Percentiles rank a stretch among this genome's conserved stretches.
Conservation (phyloP, 2,329 filamentous ascomycete species). For the Penicillium corylophilum region DNA sequence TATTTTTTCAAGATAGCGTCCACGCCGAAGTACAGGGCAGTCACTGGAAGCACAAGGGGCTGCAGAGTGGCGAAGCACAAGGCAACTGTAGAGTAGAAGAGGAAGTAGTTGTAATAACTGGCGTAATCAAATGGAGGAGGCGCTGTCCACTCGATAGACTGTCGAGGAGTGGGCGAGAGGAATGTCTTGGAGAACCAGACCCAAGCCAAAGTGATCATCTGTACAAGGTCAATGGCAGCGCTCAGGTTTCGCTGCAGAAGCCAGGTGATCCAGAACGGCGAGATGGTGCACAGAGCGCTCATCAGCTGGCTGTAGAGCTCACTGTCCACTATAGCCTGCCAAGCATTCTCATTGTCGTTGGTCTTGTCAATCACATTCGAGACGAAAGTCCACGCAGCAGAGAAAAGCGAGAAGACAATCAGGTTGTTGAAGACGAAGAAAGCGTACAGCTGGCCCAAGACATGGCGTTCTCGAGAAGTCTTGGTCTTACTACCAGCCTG, state of each 20-base stretch:
- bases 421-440: slow-evolving; percentile 99
- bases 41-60: slow-evolving; percentile 80
- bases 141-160: slow-evolving; percentile 88
- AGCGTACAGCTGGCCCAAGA: slow-evolving; percentile 83
- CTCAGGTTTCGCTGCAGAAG: slow-evolving; percentile 89
- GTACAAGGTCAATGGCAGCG: slow-evolving; percentile 88
- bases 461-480: slow-evolving; percentile 86
- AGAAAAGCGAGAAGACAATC: slow-evolving; percentile 89
- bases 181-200: slow-evolving; percentile 84
- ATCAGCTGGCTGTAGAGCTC: slow-evolving; percentile 66
- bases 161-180: slow-evolving; percentile 80
- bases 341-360: slow-evolving; percentile 58
- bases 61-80: slow-evolving; percentile 83
- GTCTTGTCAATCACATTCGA: slow-evolving; percentile 62
- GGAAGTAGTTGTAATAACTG: slow-evolving; percentile 96
- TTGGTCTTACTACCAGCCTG: slow-evolving; percentile 87
- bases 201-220: slow-evolving; percentile 79
- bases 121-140: slow-evolving; percentile 93
- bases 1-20: slow-evolving; percentile 96
- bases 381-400: slow-evolving; percentile 73
- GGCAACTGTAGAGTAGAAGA: slow-evolving; percentile 89
- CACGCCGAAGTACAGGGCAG: slow-evolving; percentile 82
- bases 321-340: slow-evolving; percentile 66
- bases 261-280: slow-evolving; percentile 92
- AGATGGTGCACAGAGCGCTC: slow-evolving; percentile 74